Evolutionary conservation across 108 stramenopile species (phyloP).

Genomic region (Cyclotella sp.): DNA sequence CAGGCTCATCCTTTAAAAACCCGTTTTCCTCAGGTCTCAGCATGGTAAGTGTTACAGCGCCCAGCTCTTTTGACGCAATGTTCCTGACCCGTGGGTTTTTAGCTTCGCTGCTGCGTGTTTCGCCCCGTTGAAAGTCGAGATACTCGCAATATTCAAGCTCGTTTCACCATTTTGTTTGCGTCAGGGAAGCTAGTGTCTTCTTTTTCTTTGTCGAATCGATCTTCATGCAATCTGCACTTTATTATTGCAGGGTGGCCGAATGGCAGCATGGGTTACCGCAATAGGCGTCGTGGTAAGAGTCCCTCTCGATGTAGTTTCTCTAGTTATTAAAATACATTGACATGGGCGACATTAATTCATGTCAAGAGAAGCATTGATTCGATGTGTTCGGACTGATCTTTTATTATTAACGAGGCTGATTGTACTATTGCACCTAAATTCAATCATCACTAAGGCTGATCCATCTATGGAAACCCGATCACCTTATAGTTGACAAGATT

Average conservation of each 20-base stretch:
- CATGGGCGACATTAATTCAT: background rate
- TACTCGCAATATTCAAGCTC: background rate
- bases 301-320: background rate
- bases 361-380: too few relatives aligned
- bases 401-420: too few relatives aligned
- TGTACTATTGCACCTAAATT: background rate
- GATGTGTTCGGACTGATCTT: too few relatives aligned
- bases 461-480: too few relatives aligned
- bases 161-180: background rate
- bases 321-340: background rate
- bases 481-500: too few relatives aligned
- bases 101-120: background rate
- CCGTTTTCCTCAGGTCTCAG: constrained; percentile 21
- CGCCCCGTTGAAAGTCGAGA: background rate
- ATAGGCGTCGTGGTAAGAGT: constrained; percentile 53
- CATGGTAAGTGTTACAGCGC: background rate
- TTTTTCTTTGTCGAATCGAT: too few relatives aligned
- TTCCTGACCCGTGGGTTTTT: too few relatives aligned
- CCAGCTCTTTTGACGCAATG: background rate
- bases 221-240: background rate
- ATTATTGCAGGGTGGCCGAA: constrained; percentile 29
- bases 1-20: constrained; percentile 18
- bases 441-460: too few relatives aligned
- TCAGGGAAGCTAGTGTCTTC: too few relatives aligned
- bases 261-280: constrained; percentile 54